Evolutionary conservation across 2,329 filamentous ascomycete genomes (phyloP), one percentile per base, ranked within the genome.

Genomic region (Grosmannia penicillata): DNA sequence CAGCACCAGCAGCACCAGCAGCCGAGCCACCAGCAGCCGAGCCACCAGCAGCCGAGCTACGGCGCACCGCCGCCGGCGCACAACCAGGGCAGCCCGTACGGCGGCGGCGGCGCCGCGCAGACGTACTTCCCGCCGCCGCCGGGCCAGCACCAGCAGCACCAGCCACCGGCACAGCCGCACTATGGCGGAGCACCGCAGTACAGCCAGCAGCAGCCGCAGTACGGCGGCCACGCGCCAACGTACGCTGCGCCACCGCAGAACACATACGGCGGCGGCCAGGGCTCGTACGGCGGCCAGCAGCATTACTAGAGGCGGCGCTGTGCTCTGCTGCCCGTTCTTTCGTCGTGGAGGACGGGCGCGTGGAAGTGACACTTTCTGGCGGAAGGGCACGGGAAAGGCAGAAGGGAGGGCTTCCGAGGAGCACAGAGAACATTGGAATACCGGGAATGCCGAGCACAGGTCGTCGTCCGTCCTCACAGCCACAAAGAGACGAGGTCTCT

Each of bases 201-300:
- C 13, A 13, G 24, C 8, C 24, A 26, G 24, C 24, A 26, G 24
- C 24, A 24, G n/a, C 17, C 8, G 8, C 45, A 43, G 8, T 48
- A 49, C 18, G 45, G 42, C 23, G 39, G 38, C 15, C 33, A 36
- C 3, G 37, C 17, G 5, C 33, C 25, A 25, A 10, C 25, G 25
- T 34, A 36, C 22, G 36, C 36, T 3, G 37, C 17, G 5, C 33
- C 25, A 25, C n/a, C 25, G 25, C 37, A 36, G 34, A 27, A 27
- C 5, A 13, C 25, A 26, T 36, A 36, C 19, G n/a, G n/a, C n/a
- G n/a, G n/a, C n/a, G n/a, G 25, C 25, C 34, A 36, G 7, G 37
- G 37, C 17, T 25, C 25, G 4, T 39, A 39, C 21, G 31, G 31
- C 18, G 30, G 37, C 8, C 28, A 24, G 23, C 37, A 25, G 15